These are phyloP conservation scores for Lactuca saligna DNA, from an alignment of 129 eudicot genomes.

Conservation along the genomic window DNA sequence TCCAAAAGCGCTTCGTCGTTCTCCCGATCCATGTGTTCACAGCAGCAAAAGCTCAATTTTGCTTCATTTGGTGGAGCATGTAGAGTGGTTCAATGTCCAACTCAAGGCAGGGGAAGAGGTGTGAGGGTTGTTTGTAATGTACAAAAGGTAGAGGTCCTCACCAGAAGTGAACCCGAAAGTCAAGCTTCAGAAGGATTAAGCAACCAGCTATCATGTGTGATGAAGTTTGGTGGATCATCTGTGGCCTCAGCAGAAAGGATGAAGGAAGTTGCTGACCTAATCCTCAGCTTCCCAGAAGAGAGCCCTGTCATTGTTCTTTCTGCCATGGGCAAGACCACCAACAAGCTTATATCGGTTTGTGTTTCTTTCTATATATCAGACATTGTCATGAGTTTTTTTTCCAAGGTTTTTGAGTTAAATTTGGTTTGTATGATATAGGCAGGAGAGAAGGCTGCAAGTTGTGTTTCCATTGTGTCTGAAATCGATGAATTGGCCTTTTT, in stretches of 20 bases:
- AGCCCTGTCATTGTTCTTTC: conserved; percentile 87
- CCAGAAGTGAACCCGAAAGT: conserved; percentile 40
- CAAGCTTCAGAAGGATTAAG: conserved; percentile 39
- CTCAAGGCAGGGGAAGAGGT: conserved; percentile 16
- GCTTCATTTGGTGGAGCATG: conserved; percentile 18
- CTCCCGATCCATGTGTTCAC: conserved; percentile 31
- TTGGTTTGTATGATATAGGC: conserved; percentile 51
- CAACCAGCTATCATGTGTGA: conserved; percentile 67
- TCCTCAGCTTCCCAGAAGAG: conserved; percentile 85
- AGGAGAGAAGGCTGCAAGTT: conserved; percentile 82
- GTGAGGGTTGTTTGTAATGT: conserved; percentile 43
- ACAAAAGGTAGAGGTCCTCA: conserved; percentile 39
- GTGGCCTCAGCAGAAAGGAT: conserved; percentile 89
- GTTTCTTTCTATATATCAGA: not conserved
- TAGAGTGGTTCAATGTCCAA: conserved; percentile 3
- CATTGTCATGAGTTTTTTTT: not conserved
- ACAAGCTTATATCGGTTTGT: conserved; percentile 64
- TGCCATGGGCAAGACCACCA: conserved; percentile 99
- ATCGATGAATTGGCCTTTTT: conserved; percentile 64
- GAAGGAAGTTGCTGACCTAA: conserved; percentile 90
- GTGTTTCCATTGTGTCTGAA: conserved; percentile 65
- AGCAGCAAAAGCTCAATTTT: conserved; percentile 19
- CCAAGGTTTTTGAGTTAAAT: not conserved
- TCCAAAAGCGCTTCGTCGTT: conserved; percentile 24
- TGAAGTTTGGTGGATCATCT: conserved; percentile 99